Base-by-base conservation (phyloP, 2,329 filamentous ascomycete species). In the Graphiopsis chlorocephala region DNA sequence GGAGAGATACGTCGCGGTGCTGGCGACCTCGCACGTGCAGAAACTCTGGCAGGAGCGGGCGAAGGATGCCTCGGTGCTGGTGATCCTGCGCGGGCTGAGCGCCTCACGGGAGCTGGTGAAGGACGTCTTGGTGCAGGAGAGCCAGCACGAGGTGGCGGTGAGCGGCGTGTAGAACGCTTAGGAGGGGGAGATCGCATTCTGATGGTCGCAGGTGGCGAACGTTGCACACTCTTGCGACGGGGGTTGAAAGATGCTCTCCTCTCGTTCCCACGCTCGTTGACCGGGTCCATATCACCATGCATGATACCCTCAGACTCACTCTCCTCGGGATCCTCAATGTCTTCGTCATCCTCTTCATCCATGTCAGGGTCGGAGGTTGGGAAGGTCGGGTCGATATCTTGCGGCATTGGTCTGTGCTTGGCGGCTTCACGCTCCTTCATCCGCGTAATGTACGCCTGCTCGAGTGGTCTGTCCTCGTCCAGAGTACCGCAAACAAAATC, bases 401-500 rank as follows among this genome's bases (percentile, higher is more conserved):
- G 95, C n/a, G 95, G 94, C 31, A 94, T 92, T 31, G 87, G 76
- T 68, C 90, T 88, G 66, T 93, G 90, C 79, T 93, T 97, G 70
- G 90, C 88, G 55, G 89, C 89, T 71, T 93, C 90, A 69, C 91
- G 89, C 63, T 91, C 88, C 72, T 93, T 90, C 65, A 96, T 84
- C 72, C 90, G 92, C 2, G 91, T 91, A 64, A 96, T 85, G 76
- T 97, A 99, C 0, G 92, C 94, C 70, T 93, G 92, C 76, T 99
- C 95, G n/a, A 98, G 80, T 2, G 93, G 92, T 52, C 92, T 88
- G 73, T 99, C 95, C 78, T 99, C 95, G 70, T 99, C 95, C 23
- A 99, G 83, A 1, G 95, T 99, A 65, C 95, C 95, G 73, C 95
- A 98, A n/a, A 99, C 95, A 70, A 99, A 99, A 77, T 99, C 95